phyloP scores from a whole-genome alignment of 331 rosid genomes.

The Phaseolus coccineus region DNA sequence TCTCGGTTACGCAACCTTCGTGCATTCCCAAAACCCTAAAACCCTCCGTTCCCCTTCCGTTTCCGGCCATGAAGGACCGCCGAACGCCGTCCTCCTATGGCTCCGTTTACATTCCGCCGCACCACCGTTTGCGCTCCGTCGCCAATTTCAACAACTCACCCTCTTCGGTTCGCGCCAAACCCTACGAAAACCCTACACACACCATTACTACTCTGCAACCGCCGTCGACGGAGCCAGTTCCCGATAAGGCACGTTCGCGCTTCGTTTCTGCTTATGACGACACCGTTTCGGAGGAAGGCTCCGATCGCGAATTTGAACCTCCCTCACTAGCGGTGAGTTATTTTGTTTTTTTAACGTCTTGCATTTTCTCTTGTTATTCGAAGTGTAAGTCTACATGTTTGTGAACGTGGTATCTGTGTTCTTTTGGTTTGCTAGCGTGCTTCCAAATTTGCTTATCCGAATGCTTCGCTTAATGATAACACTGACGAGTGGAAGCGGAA shows the following conservation, averaged over 20 bases:
- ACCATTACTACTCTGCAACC: slow-evolving; percentile 36
- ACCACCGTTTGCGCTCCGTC: slow-evolving; percentile 79
- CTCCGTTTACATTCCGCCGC: slow-evolving; percentile 87
- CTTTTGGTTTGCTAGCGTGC: background rate
- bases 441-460: slow-evolving; percentile 54
- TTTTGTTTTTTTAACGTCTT: background rate
- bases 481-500: slow-evolving; percentile 70
- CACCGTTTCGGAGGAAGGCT: slow-evolving; percentile 58
- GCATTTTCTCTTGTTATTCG: slow-evolving; percentile 11
- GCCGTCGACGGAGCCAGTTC: slow-evolving; percentile 45
- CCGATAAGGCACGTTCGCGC: slow-evolving; percentile 42
- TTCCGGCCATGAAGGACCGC: slow-evolving; percentile 79
- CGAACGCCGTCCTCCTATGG: slow-evolving; percentile 77
- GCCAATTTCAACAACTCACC: slow-evolving; percentile 51
- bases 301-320: slow-evolving; percentile 57
- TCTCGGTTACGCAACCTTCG: slow-evolving; percentile 31
- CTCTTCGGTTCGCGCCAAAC: slow-evolving; percentile 54
- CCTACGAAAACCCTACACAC: slow-evolving; percentile 34
- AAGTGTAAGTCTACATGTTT: background rate
- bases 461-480: slow-evolving; percentile 52
- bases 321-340: slow-evolving; percentile 53
- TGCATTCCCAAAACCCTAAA: slow-evolving; percentile 51
- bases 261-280: slow-evolving; percentile 61
- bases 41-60: slow-evolving; percentile 43
- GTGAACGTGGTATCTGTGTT: background rate